Base-by-base conservation (phyloP, 208 protist genomes). In the Trypanosomatidae sp. region DNA sequence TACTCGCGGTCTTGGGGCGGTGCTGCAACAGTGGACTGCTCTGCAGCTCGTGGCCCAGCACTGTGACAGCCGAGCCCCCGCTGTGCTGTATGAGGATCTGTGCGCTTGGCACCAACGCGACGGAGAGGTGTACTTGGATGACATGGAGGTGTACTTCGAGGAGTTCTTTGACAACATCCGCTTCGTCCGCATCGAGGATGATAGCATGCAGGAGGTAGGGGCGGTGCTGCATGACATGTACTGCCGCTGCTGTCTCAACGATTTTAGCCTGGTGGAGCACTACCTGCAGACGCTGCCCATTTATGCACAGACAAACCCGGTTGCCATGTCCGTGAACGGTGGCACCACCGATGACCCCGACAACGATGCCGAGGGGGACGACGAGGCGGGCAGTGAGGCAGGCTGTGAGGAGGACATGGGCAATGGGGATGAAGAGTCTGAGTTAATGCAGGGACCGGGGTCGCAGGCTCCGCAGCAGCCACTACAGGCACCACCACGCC, bases 11-110 rank as follows among this genome's bases (percentile, higher is more conserved):
- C 22, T 93, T 12, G 69, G 72, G 15, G 87, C 92, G 3, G 92
- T 96, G 58, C 79, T 96, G 67, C 85, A 92, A 66, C 92, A 96
- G 73, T 96, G 92, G 90, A 94, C 90, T 12, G 92, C 92, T 13
- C 79, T 96, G 59, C 84, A 91, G 73, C 85, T 96, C 7, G 92
- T 95, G n/a, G 80, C 85, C 13, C 78, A 84, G 71, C 86, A 96
- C 80, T 91, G 86, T 74, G 87, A 94, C 77, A 66, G 71, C 25
- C 59, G 85, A 7, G 89, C 90, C 2, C 74, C 90, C 46, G 74
- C 78, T 36, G 76, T 80, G 9, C 84, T 96, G 22, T 86, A 84
- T 66, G 66, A 89, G 25, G 84, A 95, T 47, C 75, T 94, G n/a
- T 68, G 91, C 28, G 72, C 76, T 17, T 94, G 89, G 88, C 85